Base-by-base conservation (phyloP, 169 alveolate species). In the Theileria equi region DNA sequence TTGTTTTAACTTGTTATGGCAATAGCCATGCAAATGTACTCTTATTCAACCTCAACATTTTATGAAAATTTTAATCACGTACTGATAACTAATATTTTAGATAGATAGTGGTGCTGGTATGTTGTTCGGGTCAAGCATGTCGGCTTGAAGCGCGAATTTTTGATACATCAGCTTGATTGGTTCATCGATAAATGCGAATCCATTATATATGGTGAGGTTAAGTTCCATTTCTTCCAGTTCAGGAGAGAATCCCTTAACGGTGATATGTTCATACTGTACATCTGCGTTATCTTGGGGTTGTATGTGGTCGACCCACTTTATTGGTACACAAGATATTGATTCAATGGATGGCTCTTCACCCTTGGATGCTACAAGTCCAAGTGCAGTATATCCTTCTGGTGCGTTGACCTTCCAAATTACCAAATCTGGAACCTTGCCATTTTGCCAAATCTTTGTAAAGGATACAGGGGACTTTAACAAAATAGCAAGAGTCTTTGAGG, bases 281-380 rank as follows among this genome's bases (percentile, higher is more conserved):
- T 61, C 71, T n/a, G 71, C 47, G 4, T 8, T 5, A n/a, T n/a
- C n/a, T 13, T 3, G 4, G 13, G 45, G 45, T 38, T 38, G 13
- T 0, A 60, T 60, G 31, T 19, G 52, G 53, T 72, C 77, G 21
- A 64, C 50, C 83, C 83, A 72, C 35, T 74, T 65, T 5, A 40
- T 11, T 3, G 84, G 84, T 50, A 36, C 40, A 57, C 84, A 74
- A 13, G 40, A 38, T 11, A 65, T 66, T 23, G 64, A 26, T 29
- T 38, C 45, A 23, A 28, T 70, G 41, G 66, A 48, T 10, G 84
- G 84, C 5, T 8, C 16, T 23, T 74, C 68, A 13, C 54, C 63
- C 32, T 66, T 17, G 16, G 84, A 52, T 16, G 84, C 84, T 10
- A 63, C 66, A 25, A 74, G 23, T 2, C 84, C 84, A n/a, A 74